phyloP scores from a whole-genome alignment of 2,329 filamentous ascomycete genomes.

The Sclerotinia glacialis region DNA sequence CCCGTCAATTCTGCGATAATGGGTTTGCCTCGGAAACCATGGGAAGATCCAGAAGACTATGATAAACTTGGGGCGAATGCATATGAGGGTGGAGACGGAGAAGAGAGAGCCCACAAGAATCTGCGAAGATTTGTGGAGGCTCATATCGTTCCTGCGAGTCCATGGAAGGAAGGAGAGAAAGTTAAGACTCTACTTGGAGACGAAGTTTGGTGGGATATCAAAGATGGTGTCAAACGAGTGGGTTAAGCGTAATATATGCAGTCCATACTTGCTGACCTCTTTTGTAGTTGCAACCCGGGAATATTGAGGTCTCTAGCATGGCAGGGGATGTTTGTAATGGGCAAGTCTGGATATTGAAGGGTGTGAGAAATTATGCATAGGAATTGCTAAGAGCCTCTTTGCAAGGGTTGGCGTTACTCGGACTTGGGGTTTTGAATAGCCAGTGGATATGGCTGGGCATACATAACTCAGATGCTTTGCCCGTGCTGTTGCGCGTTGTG shows the following conservation, averaged over 20 bases:
- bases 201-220: slow-evolving; percentile 80
- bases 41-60: slow-evolving; percentile 77
- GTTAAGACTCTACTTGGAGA: slow-evolving; percentile 64
- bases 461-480: background rate
- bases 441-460: background rate
- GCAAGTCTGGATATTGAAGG: slow-evolving; percentile 63
- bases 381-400: background rate
- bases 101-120: slow-evolving; percentile 74
- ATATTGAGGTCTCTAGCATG: slow-evolving; percentile 72
- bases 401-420: background rate
- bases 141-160: slow-evolving; percentile 72
- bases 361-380: slow-evolving; percentile 45
- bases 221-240: slow-evolving; percentile 64
- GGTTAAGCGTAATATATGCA: slow-evolving; percentile 38
- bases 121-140: slow-evolving; percentile 78
- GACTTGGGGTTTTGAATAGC: background rate
- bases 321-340: slow-evolving; percentile 80
- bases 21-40: slow-evolving; percentile 77
- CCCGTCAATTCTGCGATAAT: slow-evolving; percentile 82
- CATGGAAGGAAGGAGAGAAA: slow-evolving; percentile 69
- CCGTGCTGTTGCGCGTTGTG: background rate
- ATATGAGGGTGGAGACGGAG: slow-evolving; percentile 72
- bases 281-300: slow-evolving; percentile 70
- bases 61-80: slow-evolving; percentile 61
- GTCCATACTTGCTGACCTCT: slow-evolving; percentile 1